Conservation (phyloP, 306 rosid genomes). For the Vigna unguiculata region DNA sequence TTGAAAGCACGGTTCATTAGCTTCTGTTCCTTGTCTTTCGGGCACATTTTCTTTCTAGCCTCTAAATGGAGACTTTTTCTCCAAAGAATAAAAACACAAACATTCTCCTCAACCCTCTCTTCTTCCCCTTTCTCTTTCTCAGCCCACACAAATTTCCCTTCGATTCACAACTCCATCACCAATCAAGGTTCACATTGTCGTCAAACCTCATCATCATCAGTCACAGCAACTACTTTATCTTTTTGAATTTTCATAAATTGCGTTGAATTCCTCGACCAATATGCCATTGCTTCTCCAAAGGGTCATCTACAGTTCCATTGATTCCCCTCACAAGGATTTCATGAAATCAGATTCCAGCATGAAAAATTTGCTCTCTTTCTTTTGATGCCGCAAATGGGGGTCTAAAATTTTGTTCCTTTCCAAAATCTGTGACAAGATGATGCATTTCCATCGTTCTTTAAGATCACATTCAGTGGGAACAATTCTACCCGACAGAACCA, state of each 20-base stretch:
- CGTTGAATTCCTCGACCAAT: not conserved
- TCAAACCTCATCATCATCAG: constrained; percentile 30
- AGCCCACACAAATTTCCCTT: constrained; percentile 35
- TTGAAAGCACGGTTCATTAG: not conserved
- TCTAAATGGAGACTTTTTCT: constrained; percentile 62
- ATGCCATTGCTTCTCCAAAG: constrained; percentile 29
- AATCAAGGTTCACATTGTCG: constrained; percentile 14
- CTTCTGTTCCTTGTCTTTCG: constrained; percentile 58
- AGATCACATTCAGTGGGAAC: constrained; percentile 58
- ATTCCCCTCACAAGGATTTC: not conserved
- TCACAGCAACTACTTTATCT: not conserved
- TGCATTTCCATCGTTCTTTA: constrained; percentile 66
- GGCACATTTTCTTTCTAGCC: constrained; percentile 51
- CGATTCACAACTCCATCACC: constrained; percentile 32
- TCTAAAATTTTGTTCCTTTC: constrained; percentile 24
- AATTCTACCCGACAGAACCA: constrained; percentile 59
- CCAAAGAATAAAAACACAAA: constrained; percentile 36
- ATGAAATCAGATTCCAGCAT: constrained; percentile 14
- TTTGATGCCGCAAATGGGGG: constrained; percentile 38
- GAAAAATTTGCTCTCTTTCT: not conserved
- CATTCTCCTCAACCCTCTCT: constrained; percentile 30
- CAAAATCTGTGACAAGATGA: constrained; percentile 18
- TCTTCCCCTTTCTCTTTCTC: constrained; percentile 39
- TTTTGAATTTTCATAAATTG: not conserved
- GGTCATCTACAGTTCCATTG: constrained; percentile 32